These are phyloP conservation scores for Saccharomyces jurei DNA, from an alignment of 805 yeast genomes.

Conservation along the genomic window DNA sequence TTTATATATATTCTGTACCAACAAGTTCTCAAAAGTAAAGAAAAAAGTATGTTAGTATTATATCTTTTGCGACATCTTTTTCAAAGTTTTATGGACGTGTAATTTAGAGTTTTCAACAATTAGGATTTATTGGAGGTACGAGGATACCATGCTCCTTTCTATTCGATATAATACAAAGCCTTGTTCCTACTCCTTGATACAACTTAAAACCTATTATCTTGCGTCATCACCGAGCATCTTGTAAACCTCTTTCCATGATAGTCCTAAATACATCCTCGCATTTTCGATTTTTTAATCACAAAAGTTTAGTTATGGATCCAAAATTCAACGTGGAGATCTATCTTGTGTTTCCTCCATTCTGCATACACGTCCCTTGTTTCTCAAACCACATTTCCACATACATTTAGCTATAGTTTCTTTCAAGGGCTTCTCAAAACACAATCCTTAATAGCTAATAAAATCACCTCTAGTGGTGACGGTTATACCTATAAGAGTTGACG, in stretches of 20 bases:
- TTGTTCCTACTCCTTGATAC: background rate
- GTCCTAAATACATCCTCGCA: background rate
- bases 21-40: background rate
- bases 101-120: background rate
- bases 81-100: background rate
- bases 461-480: background rate
- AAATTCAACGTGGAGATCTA: background rate
- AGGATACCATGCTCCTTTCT: background rate
- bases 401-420: background rate
- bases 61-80: background rate
- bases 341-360: background rate
- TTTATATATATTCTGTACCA: constrained; percentile 28
- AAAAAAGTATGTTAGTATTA: background rate
- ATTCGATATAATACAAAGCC: background rate
- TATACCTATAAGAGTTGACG: background rate
- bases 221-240: background rate
- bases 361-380: background rate
- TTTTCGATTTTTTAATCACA: background rate
- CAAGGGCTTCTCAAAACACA: background rate
- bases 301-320: background rate
- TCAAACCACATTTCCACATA: background rate
- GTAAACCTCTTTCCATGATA: background rate
- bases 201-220: background rate
- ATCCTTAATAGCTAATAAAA: background rate
- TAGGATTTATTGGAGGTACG: background rate